Conservation (phyloP, 805 yeast species). For the Isabelozyma rhagii region DNA sequence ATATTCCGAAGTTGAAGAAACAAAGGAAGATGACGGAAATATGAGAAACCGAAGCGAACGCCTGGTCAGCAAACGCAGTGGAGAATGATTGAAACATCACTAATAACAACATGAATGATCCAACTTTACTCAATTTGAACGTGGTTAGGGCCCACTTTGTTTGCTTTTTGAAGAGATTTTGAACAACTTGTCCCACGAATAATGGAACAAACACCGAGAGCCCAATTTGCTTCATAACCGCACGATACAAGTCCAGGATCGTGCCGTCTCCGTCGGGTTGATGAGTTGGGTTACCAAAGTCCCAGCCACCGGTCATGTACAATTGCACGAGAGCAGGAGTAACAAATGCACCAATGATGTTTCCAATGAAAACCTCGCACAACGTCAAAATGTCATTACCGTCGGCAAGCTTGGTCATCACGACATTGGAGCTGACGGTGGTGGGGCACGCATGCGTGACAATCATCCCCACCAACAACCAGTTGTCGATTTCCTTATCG, state of each 20-base stretch:
- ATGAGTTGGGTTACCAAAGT: slow-evolving; percentile 70
- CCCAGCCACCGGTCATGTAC: slow-evolving; percentile 59
- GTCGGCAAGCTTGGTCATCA: slow-evolving; percentile 83
- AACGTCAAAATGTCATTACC: slow-evolving; percentile 78
- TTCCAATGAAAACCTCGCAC: slow-evolving; percentile 84
- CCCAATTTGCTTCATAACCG: slow-evolving; percentile 87
- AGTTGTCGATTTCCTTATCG: slow-evolving; percentile 59
- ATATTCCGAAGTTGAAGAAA: slow-evolving; percentile 79
- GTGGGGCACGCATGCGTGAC: slow-evolving; percentile 89
- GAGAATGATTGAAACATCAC: slow-evolving; percentile 80
- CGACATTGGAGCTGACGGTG: slow-evolving; percentile 87
- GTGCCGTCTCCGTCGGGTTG: slow-evolving; percentile 47
- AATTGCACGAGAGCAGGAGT: slow-evolving; percentile 83
- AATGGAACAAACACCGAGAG: slow-evolving; percentile 79
- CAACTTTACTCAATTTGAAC: slow-evolving; percentile 66
- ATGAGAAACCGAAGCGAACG: slow-evolving; percentile 69
- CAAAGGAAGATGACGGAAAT: slow-evolving; percentile 71
- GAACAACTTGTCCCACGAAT: slow-evolving; percentile 83
- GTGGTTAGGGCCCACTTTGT: slow-evolving; percentile 57
- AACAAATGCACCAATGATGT: slow-evolving; percentile 78
- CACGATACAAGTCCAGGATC: slow-evolving; percentile 57
- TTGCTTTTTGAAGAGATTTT: slow-evolving; percentile 64
- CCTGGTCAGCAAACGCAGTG: slow-evolving; percentile 80
- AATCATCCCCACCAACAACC: slow-evolving; percentile 79
- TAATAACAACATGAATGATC: slow-evolving; percentile 73